These are phyloP conservation scores for Solanum clarkiae DNA, from an alignment of 257 asterid genomes.

Conservation along the genomic window DNA sequence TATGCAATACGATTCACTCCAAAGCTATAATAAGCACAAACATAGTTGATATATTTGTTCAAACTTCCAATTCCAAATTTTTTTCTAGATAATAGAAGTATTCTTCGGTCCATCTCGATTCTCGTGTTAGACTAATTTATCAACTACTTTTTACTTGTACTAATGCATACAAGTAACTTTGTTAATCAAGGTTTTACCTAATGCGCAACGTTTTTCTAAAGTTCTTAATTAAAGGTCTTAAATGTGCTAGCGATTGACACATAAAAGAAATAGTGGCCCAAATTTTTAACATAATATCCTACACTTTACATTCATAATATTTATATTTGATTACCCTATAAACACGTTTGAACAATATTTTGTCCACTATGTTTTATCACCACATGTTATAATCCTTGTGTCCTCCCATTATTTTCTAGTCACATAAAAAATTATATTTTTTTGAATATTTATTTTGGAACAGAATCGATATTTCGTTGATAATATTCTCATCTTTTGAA, in stretches of 20 bases:
- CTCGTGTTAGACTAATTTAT: background rate
- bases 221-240: background rate
- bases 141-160: no score
- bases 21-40: background rate
- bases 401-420: background rate
- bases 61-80: background rate
- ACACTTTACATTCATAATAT: background rate
- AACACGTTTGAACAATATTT: background rate
- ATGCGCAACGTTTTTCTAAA: background rate
- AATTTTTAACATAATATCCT: background rate
- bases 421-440: background rate
- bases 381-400: background rate
- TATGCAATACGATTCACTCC: background rate
- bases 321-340: background rate
- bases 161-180: background rate
- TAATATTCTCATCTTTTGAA: background rate
- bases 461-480: background rate
- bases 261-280: background rate
- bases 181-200: rapidly evolving
- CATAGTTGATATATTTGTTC: background rate
- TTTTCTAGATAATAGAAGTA: background rate
- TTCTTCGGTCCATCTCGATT: no score
- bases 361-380: background rate
- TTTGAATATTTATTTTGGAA: background rate
- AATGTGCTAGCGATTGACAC: background rate